Conservation (phyloP, 2,329 filamentous ascomycete species). For the Venturia nashicola region DNA sequence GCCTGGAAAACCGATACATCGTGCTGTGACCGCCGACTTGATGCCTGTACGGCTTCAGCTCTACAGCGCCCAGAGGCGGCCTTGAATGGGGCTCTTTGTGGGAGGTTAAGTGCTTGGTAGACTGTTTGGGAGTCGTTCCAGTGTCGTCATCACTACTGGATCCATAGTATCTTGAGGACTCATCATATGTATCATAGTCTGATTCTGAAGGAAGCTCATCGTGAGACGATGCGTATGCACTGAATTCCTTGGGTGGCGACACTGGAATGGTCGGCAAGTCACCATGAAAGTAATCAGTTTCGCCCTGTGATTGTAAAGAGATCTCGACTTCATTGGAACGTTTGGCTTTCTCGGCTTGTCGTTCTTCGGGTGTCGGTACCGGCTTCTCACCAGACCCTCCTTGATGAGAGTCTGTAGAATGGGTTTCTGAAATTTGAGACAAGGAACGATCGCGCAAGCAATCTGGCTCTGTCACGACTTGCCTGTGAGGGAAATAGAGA, state of each 20-base stretch:
- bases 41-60: conserved; percentile 92
- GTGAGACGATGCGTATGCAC: conserved; percentile 22
- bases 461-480: conserved; percentile 28
- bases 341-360: conserved; percentile 11
- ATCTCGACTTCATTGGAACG: conserved; percentile 46
- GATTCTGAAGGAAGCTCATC: conserved; percentile 25
- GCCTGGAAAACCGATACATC: conserved; percentile 86
- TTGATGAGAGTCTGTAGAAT: not conserved
- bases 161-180: conserved; percentile 17
- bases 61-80: conserved; percentile 71
- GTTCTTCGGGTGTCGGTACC: not conserved
- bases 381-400: not conserved
- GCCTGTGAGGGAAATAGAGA: conserved; percentile 67
- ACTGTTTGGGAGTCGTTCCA: conserved; percentile 19
- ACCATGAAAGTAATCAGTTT: conserved; percentile 49
- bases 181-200: conserved; percentile 16
- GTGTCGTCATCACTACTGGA: conserved; percentile 3
- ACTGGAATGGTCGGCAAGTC: conserved; percentile 34
- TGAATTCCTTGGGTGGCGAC: conserved; percentile 23
- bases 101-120: conserved; percentile 18
- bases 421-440: not conserved
- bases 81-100: conserved; percentile 19
- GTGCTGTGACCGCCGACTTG: conserved; percentile 96
- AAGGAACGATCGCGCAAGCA: not conserved
- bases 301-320: conserved; percentile 46